These are phyloP conservation scores for Yarrowia sp. DNA, from an alignment of 805 yeast genomes.

Conservation along the genomic window DNA sequence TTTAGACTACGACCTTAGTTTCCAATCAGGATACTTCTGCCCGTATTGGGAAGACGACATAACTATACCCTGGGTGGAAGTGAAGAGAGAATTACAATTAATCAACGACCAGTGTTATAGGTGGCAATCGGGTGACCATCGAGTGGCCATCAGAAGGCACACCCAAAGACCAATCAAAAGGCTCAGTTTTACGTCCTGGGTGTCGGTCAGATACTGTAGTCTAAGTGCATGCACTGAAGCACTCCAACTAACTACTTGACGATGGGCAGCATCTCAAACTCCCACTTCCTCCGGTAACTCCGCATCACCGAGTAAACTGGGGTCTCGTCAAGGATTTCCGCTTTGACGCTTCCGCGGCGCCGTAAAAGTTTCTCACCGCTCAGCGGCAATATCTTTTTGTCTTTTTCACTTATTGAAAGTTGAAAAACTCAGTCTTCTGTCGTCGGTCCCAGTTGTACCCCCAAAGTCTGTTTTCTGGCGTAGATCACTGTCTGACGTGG, in stretches of 20 bases:
- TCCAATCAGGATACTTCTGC: conserved; percentile 5
- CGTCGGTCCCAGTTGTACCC: conserved; percentile 6
- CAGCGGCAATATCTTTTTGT: neutral
- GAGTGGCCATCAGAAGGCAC: no score
- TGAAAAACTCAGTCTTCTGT: no score
- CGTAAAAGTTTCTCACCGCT: conserved; percentile 2
- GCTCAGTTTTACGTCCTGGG: no score
- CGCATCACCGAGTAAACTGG: conserved; percentile 17
- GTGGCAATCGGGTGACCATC: no score
- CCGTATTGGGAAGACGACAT: conserved; percentile 19
- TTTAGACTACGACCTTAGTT: conserved; percentile 5
- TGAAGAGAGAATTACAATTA: no score
- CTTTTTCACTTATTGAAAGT: conserved; percentile 1
- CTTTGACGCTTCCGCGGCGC: conserved; percentile 17
- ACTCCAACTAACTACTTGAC: neutral
- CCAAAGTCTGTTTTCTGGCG: conserved; percentile 7
- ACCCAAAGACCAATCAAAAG: no score
- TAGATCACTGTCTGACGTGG: conserved; percentile 30
- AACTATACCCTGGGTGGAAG: conserved; percentile 7
- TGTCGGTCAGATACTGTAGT: no score
- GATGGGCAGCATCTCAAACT: no score
- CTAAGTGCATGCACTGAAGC: neutral
- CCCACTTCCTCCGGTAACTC: conserved; percentile 5
- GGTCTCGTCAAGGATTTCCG: conserved; percentile 22
- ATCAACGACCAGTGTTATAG: no score